Base-by-base conservation (phyloP, 2,329 filamentous ascomycete genomes). In the Diplodia scrobiculata region DNA sequence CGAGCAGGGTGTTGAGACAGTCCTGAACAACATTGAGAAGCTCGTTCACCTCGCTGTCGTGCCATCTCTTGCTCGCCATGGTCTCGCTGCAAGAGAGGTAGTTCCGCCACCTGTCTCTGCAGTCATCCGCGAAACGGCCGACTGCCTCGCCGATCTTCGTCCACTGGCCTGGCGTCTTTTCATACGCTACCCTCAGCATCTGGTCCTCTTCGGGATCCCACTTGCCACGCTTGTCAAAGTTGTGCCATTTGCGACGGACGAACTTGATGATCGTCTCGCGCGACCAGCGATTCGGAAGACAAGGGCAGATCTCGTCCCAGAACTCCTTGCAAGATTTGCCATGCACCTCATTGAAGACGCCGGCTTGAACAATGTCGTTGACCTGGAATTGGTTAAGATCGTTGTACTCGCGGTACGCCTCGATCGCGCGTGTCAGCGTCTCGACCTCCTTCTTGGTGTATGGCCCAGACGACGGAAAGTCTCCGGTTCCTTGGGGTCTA, bases 41-140 rank as follows among this genome's bases (percentile, higher is more conserved):
- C 10, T 73, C 76, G 0, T 78, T 75, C 71, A 89, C 87, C 71
- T 92, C 90, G 0, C 83, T 79, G 19, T 83, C 76, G 1, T 79
- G 81, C 90, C 90, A 92, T 1, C 78, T 75, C 38, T 84, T 83
- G 50, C 80, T 83, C 36, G 81, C 81, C 66, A 80, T 79, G 0
- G 80, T 82, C 5, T 83, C 80, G 21, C 84, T 84, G 64, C 85
- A 87, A 53, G 87, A 78, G 25, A 90, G 77, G 71, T 89, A 87
- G 71, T 91, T 89, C 47, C 87, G 83, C 80, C 88, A 91, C 3
- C 89, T 86, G 73, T 91, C 89, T 60, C 89, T 84, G 63, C 88
- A 82, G 72, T 91, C 89, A 67, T 87, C 84, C 0, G 84, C 81
- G 47, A 87, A 84, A 5, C 90, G 86, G 68, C 87, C 87, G 69